phyloP scores from a whole-genome alignment of 2,329 filamentous ascomycete genomes.

The Pestalotiopsis sp. region DNA sequence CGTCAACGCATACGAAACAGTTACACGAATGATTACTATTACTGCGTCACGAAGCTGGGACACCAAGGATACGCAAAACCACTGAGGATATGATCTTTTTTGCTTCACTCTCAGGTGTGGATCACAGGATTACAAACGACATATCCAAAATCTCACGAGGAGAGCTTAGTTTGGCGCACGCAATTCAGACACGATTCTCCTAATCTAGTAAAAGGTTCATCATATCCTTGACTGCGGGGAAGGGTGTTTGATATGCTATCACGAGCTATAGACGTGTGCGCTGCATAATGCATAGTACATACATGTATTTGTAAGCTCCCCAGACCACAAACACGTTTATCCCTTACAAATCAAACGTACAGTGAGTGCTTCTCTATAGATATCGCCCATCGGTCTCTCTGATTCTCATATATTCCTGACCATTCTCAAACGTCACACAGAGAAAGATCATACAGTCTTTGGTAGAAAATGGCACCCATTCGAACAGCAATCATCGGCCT shows the following conservation, averaged over 20 bases:
- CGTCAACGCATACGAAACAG: neutral
- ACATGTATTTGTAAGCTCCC: neutral
- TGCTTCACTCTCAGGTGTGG: too few relatives aligned
- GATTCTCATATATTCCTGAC: neutral
- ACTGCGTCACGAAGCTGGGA: too few relatives aligned
- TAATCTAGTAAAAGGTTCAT: neutral
- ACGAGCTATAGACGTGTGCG: neutral
- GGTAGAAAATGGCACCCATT: constrained; percentile 46
- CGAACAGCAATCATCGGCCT: constrained; percentile 59
- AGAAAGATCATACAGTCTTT: neutral
- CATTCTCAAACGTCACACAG: neutral
- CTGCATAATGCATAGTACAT: neutral
- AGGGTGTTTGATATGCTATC: neutral
- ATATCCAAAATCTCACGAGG: neutral
- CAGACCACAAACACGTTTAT: neutral
- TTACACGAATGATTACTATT: neutral
- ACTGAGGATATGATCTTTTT: too few relatives aligned
- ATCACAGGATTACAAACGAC: neutral
- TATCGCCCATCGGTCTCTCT: neutral
- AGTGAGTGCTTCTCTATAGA: neutral
- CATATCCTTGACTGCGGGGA: neutral
- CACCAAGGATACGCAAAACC: too few relatives aligned
- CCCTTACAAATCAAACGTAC: neutral
- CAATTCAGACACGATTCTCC: neutral
- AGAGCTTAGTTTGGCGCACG: neutral